A percentile compares a stretch with the other conserved stretches of the same genome.
phyloP scores from a whole-genome alignment of 495 filamentous ascomycete genomes.

The Penicillium bovifimosum region DNA sequence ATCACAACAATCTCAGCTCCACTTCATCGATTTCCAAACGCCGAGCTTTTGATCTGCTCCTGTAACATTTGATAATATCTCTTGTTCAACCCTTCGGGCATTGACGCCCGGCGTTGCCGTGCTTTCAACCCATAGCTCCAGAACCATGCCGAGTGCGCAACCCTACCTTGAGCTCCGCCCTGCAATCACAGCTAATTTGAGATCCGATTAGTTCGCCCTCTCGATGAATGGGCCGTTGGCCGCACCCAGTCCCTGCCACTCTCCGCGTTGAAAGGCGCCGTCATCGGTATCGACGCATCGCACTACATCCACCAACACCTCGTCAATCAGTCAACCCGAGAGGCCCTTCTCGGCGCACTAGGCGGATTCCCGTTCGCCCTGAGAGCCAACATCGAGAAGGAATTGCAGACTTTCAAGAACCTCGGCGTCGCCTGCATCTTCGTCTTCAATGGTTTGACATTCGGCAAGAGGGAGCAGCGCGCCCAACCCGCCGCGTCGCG shows the following conservation, averaged over 20 bases:
- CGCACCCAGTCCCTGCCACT: constrained; percentile 52
- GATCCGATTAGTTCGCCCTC: constrained; percentile 44
- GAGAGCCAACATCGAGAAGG: constrained; percentile 61
- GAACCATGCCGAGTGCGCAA: constrained; percentile 41
- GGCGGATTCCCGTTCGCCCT: constrained; percentile 83
- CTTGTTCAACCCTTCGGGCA: constrained; percentile 11
- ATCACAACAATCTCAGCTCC: constrained; percentile 5
- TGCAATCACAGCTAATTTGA: constrained; percentile 8
- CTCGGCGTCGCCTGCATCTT: constrained; percentile 66
- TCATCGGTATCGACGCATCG: constrained; percentile 82
- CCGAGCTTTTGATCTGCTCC: constrained; percentile 5
- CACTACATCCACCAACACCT: constrained; percentile 78
- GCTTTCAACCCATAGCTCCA: constrained; percentile 26
- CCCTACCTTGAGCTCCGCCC: not conserved
- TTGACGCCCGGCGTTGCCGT: constrained; percentile 33
- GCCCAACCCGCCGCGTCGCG: constrained; percentile 42
- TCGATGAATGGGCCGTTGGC: constrained; percentile 53
- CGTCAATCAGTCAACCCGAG: constrained; percentile 58
- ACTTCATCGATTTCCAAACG: constrained; percentile 9
- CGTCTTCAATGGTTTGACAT: constrained; percentile 81
- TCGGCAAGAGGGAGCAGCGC: constrained; percentile 62
- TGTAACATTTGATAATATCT: not conserved
- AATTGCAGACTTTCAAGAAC: constrained; percentile 61
- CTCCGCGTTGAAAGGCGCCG: constrained; percentile 61
- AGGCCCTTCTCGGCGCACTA: constrained; percentile 83